Conservation (phyloP, 2,329 filamentous ascomycete genomes). For the Fusarium miscanthi region DNA sequence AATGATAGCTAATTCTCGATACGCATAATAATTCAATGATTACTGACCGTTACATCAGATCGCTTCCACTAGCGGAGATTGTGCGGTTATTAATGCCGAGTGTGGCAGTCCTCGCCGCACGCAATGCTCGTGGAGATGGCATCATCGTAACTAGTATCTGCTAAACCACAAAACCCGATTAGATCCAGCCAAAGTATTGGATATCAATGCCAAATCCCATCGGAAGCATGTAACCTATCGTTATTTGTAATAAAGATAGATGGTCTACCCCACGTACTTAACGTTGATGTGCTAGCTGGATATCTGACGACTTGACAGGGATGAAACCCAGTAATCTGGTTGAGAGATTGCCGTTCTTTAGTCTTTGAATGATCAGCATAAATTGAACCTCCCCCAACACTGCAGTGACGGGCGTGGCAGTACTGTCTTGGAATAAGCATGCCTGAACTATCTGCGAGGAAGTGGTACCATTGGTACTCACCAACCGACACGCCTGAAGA, state of each 20-base stretch:
- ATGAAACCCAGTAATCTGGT: not conserved
- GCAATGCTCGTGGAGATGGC: not conserved
- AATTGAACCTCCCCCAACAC: not conserved
- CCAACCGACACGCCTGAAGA: not conserved
- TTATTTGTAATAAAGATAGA: not conserved
- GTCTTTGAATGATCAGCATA: fast-evolving
- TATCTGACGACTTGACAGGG: not conserved
- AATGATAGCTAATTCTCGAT: not conserved
- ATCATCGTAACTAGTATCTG: not conserved
- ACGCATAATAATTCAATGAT: not conserved
- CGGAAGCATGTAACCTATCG: not conserved
- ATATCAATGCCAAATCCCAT: fast-evolving
- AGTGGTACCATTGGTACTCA: not conserved
- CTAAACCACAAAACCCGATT: not conserved
- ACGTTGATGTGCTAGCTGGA: not conserved
- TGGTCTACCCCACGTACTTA: not conserved
- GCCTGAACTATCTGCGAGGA: not conserved
- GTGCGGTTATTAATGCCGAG: not conserved
- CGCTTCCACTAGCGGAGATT: not conserved
- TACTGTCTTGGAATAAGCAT: not conserved
- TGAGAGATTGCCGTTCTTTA: fast-evolving
- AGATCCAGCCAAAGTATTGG: not conserved
- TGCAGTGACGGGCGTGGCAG: fast-evolving
- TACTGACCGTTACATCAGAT: not conserved
- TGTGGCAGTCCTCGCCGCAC: not conserved